phyloP scores from a whole-genome alignment of 352 stramenopile species.

The Globisporangium splendens region DNA sequence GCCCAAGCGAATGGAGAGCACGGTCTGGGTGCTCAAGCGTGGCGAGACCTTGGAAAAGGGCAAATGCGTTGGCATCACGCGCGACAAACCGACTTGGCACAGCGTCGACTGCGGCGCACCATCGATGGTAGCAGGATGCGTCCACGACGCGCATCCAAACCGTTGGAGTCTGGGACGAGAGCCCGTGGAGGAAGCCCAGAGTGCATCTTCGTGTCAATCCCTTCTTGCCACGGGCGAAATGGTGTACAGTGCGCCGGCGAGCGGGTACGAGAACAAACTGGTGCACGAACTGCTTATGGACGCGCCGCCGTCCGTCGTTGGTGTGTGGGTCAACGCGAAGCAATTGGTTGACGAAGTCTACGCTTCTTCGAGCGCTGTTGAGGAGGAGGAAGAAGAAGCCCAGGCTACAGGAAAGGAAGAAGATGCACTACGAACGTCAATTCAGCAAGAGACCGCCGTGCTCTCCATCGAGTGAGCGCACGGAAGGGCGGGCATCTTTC shows the following conservation, averaged over 20 bases:
- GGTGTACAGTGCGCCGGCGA: slow-evolving; percentile 41
- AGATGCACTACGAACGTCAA: too few species aligned
- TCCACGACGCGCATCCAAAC: slow-evolving; percentile 24
- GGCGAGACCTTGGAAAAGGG: slow-evolving; percentile 25
- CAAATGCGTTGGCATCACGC: slow-evolving; percentile 53
- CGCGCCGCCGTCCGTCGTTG: slow-evolving; percentile 21
- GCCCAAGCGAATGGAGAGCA: slow-evolving; percentile 75
- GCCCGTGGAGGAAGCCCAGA: slow-evolving; percentile 29
- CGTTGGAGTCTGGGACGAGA: slow-evolving; percentile 34
- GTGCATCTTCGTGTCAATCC: slow-evolving; percentile 18
- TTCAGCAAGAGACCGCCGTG: too few species aligned
- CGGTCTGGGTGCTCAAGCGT: slow-evolving; percentile 50
- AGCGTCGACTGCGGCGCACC: slow-evolving; percentile 52
- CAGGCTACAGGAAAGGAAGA: too few species aligned
- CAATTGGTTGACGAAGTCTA: slow-evolving; percentile 35
- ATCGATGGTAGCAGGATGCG: slow-evolving; percentile 41
- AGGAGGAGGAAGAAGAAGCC: too few species aligned
- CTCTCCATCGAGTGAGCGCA: too few species aligned
- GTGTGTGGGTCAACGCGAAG: slow-evolving; percentile 51
- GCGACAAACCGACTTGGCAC: slow-evolving; percentile 34
- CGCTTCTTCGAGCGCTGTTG: too few species aligned
- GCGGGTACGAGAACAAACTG: slow-evolving; percentile 54
- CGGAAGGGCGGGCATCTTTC: too few species aligned
- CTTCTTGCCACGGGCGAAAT: background rate
- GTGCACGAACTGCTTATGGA: slow-evolving; percentile 32